phyloP scores from a whole-genome alignment of 148 eudicot genomes.

The Pouteria glomerata region DNA sequence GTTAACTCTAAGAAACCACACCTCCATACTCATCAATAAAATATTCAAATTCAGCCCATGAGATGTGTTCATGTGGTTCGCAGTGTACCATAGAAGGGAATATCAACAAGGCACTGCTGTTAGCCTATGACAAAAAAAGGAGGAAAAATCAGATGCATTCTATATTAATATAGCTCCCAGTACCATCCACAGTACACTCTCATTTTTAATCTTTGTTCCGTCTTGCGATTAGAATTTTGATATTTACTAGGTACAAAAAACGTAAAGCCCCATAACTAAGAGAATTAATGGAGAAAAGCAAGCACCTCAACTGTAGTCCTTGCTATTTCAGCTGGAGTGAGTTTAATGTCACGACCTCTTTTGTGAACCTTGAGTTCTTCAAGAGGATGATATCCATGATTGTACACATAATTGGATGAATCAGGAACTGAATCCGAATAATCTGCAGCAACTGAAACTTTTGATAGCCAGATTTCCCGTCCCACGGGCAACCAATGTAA shows the following conservation, averaged over 20 bases:
- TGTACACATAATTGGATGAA: conserved; percentile 27
- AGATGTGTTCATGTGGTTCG: conserved; percentile 51
- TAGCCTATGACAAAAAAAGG: conserved; percentile 29
- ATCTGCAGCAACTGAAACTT: conserved; percentile 47
- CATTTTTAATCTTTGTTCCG: background rate
- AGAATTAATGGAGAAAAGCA: conserved; percentile 3
- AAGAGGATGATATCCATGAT: conserved; percentile 49
- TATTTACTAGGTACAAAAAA: background rate
- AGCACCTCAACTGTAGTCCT: conserved; percentile 49
- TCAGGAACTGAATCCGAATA: conserved; percentile 52
- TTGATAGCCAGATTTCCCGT: conserved; percentile 24
- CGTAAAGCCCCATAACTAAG: background rate
- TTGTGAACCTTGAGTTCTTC: conserved; percentile 39
- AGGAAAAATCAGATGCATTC: conserved; percentile 1
- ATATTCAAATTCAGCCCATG: conserved; percentile 48
- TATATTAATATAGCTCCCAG: background rate
- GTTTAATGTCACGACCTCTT: conserved; percentile 30
- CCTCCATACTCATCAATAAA: conserved; percentile 52
- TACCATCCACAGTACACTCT: background rate
- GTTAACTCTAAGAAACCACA: conserved; percentile 9
- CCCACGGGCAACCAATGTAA: conserved; percentile 26
- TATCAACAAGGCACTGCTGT: conserved; percentile 35
- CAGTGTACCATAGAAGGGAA: conserved; percentile 42
- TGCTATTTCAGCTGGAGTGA: conserved; percentile 41
- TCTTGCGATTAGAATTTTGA: background rate